Evolutionary conservation across 2,329 filamentous ascomycete species (phyloP).

Genomic region (Kalaharituber pfeilii): DNA sequence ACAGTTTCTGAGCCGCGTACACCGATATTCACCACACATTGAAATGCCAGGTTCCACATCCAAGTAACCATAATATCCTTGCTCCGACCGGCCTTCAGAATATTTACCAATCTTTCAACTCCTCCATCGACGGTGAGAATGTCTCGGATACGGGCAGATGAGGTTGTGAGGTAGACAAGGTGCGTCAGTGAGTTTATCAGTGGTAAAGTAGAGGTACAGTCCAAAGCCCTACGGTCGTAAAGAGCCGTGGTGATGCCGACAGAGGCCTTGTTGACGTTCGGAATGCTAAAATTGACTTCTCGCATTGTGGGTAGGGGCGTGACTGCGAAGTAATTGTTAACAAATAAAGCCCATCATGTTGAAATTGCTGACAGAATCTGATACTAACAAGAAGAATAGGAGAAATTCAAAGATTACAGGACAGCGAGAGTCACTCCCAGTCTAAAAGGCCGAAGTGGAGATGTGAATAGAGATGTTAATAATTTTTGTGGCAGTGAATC

Average conservation of each 20-base stretch:
- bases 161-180: conserved; percentile 93
- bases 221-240: conserved; percentile 90
- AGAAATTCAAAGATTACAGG: neutral
- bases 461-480: neutral
- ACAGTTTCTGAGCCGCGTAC: conserved; percentile 89
- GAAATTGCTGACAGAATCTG: neutral
- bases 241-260: conserved; percentile 96
- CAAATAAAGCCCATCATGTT: neutral
- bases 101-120: conserved; percentile 89
- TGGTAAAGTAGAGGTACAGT: conserved; percentile 93
- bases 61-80: conserved; percentile 99
- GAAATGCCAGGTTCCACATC: conserved; percentile 99
- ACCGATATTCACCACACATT: conserved; percentile 97
- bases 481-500: too few relatives aligned
- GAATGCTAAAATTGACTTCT: conserved; percentile 99
- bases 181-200: conserved; percentile 99
- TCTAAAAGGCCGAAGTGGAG: neutral
- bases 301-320: conserved; percentile 51
- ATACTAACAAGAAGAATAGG: neutral
- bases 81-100: conserved; percentile 90
- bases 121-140: conserved; percentile 98
- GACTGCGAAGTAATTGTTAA: neutral
- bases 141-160: conserved; percentile 89
- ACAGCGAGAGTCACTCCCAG: neutral
- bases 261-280: conserved; percentile 97